Evolutionary conservation across 2,329 filamentous ascomycete genomes (phyloP).

Genomic region (Scytalidium sp.): DNA sequence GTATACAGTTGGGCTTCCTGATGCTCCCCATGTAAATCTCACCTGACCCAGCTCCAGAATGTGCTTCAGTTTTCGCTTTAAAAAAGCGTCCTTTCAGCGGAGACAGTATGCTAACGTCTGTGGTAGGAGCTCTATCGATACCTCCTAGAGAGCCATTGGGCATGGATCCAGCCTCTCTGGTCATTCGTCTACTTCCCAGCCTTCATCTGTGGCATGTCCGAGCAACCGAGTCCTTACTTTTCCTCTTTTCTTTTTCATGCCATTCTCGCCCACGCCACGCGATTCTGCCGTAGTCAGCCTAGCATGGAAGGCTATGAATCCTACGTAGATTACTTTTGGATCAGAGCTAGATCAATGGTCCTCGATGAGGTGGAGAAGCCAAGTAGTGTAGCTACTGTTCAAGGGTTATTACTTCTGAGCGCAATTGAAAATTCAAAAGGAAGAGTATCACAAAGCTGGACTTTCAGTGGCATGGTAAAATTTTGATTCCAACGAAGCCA

Average conservation of each 20-base stretch:
- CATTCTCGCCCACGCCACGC: background rate
- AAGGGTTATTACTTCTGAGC: background rate
- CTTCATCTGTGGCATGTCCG: background rate
- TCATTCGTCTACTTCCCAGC: background rate
- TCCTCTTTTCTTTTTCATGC: background rate
- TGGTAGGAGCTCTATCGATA: background rate
- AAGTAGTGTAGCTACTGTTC: background rate
- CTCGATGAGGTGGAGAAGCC: background rate
- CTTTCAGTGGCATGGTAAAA: background rate
- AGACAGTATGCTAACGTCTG: background rate
- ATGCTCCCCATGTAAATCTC: background rate
- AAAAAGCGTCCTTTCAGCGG: background rate
- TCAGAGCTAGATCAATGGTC: background rate
- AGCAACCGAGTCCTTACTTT: background rate
- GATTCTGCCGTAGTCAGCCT: background rate
- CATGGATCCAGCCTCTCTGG: background rate
- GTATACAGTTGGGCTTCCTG: background rate
- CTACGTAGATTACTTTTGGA: background rate
- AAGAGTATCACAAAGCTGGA: background rate
- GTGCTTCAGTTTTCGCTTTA: background rate
- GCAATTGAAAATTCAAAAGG: background rate
- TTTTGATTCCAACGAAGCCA: background rate
- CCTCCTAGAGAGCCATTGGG: background rate
- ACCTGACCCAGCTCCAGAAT: background rate
- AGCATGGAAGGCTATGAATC: background rate